phyloP scores from a whole-genome alignment of 805 yeast genomes.

The Starmerella powellii region DNA sequence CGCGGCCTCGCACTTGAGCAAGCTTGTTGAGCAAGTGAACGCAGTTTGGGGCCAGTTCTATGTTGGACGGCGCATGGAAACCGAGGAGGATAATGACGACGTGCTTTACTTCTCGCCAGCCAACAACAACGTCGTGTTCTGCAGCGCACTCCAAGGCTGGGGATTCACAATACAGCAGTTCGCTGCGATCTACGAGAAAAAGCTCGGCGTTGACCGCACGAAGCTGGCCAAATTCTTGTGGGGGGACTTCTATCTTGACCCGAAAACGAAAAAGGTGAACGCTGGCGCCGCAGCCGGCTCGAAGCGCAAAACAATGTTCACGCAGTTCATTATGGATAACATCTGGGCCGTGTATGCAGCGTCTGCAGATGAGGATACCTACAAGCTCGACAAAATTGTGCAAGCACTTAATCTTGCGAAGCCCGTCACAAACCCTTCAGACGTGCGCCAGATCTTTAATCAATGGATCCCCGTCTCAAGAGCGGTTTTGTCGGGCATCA shows the following conservation, averaged over 20 bases:
- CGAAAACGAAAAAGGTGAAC: constrained; percentile 69
- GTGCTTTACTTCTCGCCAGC: constrained; percentile 89
- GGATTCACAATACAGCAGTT: constrained; percentile 86
- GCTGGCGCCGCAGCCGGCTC: constrained; percentile 21
- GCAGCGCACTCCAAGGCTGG: constrained; percentile 94
- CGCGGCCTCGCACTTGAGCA: constrained; percentile 68
- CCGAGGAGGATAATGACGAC: constrained; percentile 69
- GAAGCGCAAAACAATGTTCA: constrained; percentile 74
- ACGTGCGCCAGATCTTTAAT: constrained; percentile 54
- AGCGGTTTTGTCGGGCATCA: constrained; percentile 70
- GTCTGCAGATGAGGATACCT: constrained; percentile 51
- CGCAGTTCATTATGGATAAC: constrained; percentile 71
- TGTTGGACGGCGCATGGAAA: constrained; percentile 51
- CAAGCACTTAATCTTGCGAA: constrained; percentile 50
- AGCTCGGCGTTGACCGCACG: constrained; percentile 70
- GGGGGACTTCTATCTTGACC: constrained; percentile 88
- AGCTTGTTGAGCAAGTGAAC: constrained; percentile 83
- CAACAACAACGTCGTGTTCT: constrained; percentile 69
- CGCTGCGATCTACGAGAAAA: constrained; percentile 72
- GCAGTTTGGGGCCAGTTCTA: constrained; percentile 87
- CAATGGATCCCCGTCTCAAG: constrained; percentile 94
- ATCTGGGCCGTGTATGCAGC: constrained; percentile 85
- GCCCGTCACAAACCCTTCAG: constrained; percentile 37
- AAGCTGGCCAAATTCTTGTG: constrained; percentile 77
- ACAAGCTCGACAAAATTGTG: constrained; percentile 62